phyloP scores from a whole-genome alignment of 345 rosid genomes.

The Heritiera fomes region DNA sequence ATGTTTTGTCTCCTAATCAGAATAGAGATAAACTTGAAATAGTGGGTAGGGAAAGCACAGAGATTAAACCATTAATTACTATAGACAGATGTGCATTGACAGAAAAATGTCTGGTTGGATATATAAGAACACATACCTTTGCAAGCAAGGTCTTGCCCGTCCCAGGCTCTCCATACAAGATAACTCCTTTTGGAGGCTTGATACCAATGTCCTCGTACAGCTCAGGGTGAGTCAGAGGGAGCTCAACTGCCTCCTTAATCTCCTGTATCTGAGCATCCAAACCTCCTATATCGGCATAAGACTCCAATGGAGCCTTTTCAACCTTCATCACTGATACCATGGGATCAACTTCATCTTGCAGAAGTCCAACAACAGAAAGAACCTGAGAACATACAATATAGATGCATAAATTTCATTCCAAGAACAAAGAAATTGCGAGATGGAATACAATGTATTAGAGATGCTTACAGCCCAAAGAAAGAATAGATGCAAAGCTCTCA shows the following conservation, averaged over 20 bases:
- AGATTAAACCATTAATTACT: background rate
- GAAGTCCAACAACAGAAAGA: slow-evolving; percentile 92
- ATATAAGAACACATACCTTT: slow-evolving; percentile 50
- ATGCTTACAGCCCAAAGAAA: background rate
- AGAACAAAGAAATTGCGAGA: background rate
- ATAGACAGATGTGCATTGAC: background rate
- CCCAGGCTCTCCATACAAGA: slow-evolving; percentile 98
- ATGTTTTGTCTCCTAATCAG: background rate
- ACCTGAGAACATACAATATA: slow-evolving; percentile 44
- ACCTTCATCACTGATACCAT: slow-evolving; percentile 99
- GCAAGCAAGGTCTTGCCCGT: slow-evolving; percentile 99
- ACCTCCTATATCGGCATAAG: slow-evolving; percentile 98
- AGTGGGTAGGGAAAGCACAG: background rate
- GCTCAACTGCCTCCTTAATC: slow-evolving; percentile 99
- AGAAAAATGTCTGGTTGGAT: background rate
- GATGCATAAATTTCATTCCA: background rate
- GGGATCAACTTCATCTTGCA: slow-evolving; percentile 98
- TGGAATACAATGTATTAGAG: background rate
- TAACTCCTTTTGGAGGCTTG: slow-evolving; percentile 98
- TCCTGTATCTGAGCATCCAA: slow-evolving; percentile 99
- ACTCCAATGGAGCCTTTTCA: slow-evolving; percentile 96
- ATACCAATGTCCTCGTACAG: slow-evolving; percentile 98
- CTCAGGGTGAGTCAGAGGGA: slow-evolving; percentile 97
- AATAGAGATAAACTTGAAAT: background rate
- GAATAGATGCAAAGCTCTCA: background rate